phyloP scores from a whole-genome alignment of 2,329 filamentous ascomycete genomes.

The Penicillium paneum region DNA sequence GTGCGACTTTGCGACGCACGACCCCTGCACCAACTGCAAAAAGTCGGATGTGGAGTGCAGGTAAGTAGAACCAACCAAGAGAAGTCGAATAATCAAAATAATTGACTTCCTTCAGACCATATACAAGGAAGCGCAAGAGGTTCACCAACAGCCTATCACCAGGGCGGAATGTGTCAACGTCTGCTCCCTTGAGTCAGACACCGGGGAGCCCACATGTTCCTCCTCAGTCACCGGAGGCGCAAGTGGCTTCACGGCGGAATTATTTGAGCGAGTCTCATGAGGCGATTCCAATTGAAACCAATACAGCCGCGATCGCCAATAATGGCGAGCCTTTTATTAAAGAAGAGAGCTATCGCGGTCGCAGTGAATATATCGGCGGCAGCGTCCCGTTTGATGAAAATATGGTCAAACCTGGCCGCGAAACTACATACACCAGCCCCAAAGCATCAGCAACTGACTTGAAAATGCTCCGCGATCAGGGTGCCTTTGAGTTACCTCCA shows the following conservation, averaged over 20 bases:
- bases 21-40: slow-evolving; percentile 27
- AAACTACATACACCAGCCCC: slow-evolving; percentile 21
- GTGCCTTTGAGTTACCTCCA: slow-evolving; percentile 24
- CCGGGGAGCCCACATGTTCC: slow-evolving; percentile 24
- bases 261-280: slow-evolving; percentile 6
- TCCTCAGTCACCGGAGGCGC: slow-evolving; percentile 7
- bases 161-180: slow-evolving; percentile 8
- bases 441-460: slow-evolving; percentile 21
- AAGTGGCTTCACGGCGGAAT: slow-evolving; percentile 2
- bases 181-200: slow-evolving; percentile 20
- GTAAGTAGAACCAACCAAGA: slow-evolving; percentile 10
- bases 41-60: slow-evolving; percentile 25
- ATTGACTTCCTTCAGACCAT: slow-evolving; percentile 18
- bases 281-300: slow-evolving; percentile 1
- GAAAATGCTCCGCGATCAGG: slow-evolving; percentile 26
- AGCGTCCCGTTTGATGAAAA: slow-evolving; percentile 29
- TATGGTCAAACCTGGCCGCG: slow-evolving; percentile 28
- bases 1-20: slow-evolving; percentile 27
- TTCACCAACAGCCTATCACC: slow-evolving; percentile 38
- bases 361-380: slow-evolving; percentile 25
- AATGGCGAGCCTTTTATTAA: slow-evolving; percentile 23
- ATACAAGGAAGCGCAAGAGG: slow-evolving; percentile 31
- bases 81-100: not conserved
- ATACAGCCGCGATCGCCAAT: not conserved
- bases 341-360: slow-evolving; percentile 28